Conservation (phyloP, 148 eudicot species). For the Rhododendron williamsianum region DNA sequence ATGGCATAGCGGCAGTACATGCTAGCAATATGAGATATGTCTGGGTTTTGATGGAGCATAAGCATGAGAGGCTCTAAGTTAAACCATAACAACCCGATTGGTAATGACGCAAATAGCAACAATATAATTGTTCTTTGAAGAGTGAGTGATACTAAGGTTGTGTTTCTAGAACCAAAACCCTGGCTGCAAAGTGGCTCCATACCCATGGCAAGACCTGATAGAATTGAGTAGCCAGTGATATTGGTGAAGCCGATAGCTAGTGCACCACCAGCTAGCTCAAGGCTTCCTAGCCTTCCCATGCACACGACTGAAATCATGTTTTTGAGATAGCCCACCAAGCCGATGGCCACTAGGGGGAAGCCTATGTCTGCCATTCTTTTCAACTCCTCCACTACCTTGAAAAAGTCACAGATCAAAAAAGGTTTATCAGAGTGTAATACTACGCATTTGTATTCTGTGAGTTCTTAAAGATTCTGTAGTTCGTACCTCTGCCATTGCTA, state of each 20-base stretch:
- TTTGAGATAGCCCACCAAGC: conserved; percentile 56
- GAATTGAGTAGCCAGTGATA: conserved; percentile 77
- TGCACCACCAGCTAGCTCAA: conserved; percentile 86
- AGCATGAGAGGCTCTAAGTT: conserved; percentile 67
- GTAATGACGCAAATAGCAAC: conserved; percentile 49
- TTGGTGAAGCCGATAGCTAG: conserved; percentile 88
- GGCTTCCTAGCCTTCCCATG: conserved; percentile 75
- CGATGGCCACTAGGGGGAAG: conserved; percentile 64
- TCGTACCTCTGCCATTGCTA: conserved; percentile 52
- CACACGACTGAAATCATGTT: conserved; percentile 71
- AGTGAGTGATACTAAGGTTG: conserved; percentile 35
- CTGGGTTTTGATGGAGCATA: conserved; percentile 58
- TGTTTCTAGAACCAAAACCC: conserved; percentile 68
- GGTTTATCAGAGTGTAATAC: conserved; percentile 7
- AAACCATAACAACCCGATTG: conserved; percentile 64
- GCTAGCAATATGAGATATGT: conserved; percentile 58
- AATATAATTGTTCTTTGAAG: conserved; percentile 54
- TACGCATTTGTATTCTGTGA: background rate
- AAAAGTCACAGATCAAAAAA: conserved; percentile 13
- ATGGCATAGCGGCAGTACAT: conserved; percentile 61
- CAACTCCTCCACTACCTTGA: conserved; percentile 61
- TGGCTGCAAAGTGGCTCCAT: conserved; percentile 95
- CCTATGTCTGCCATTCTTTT: conserved; percentile 60
- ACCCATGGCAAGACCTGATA: conserved; percentile 81
- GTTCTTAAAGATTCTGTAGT: conserved; percentile 15